Evolutionary conservation across 2,329 filamentous ascomycete genomes (phyloP), one percentile per base, ranked within the genome.

Genomic region (Lachnum nothofagi): DNA sequence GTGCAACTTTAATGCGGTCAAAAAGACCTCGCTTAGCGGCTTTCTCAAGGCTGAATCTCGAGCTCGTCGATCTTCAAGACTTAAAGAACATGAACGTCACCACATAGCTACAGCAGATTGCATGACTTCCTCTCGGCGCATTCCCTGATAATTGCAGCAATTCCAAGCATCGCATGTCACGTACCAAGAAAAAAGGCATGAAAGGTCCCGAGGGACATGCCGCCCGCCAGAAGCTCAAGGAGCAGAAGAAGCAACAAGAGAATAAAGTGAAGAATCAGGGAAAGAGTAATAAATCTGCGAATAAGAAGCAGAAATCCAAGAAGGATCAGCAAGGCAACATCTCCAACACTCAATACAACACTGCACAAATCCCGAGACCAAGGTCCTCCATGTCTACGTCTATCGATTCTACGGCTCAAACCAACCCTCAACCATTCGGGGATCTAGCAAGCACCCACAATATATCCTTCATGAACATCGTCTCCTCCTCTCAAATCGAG

Each of bases 401-500:
- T 7, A 29, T 34, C 29, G 42, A 44, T 24, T 24, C 29, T 17
- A 17, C 45, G 19, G 27, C 17, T 14, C 9, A 35, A 23, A 17
- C 22, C 25, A 22, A 70, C 48, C 59, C 68, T 8, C 60, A 76
- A n/a, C 61, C 75, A 48, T 49, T 49, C 24, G 33, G 34, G 10
- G 51, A 56, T 4, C 44, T 60, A 24, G 39, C 37, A 5, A 58
- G 63, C 20, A 41, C 51, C 3, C 68, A 72, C 44, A 69, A 77
- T 40, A 63, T 83, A 44, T 72, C 75, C 27, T 59, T 72, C 1
- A 69, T 76, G 44, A 79, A 75, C 17, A 72, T 84, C 38, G 74
- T 83, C 33, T 79, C 80, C 2, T 82, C 80, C 2, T 75, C 80
- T 4, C 72, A 76, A 60, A 83, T 86, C 51, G 51, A 63, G 19